Base-by-base conservation (phyloP, 2,329 filamentous ascomycete species). In the Stagonosporopsis vannaccii region DNA sequence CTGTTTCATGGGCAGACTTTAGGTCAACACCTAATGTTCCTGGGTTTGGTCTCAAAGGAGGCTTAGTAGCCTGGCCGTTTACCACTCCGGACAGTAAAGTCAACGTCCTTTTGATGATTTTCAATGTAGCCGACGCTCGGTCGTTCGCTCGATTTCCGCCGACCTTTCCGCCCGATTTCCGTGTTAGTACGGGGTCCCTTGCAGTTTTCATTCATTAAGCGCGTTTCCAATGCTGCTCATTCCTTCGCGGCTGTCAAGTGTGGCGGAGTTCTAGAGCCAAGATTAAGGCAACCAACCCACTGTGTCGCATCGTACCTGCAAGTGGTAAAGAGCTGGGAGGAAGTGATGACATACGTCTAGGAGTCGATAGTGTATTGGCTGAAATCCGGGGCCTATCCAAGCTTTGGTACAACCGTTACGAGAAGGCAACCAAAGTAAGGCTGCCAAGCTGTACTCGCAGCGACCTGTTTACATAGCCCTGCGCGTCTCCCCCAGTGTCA, bases 1-100 rank as follows among this genome's bases (percentile, higher is more conserved):
- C 8, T 19, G 19, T n/a, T 2, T 19, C 2, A 12, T 7, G 9
- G 33, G 17, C 33, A 36, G 45, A 93, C 93, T 13, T 30, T 30
- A 30, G 28, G 4, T 11, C 11, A 12, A 4, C 28, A 30, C 9
- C 13, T 12, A 30, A 30, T 8, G 28, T 8, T 30, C 28, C 28
- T 13, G 28, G 28, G 8, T 4, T 4, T 13, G 28, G 28, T 11
- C 12, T 13, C 28, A 30, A n/a, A 32, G 30, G 4, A 32, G 15
- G 30, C 30, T 32, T 32, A n/a, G 3, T 32, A n/a, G 15, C 13
- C 30, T n/a, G n/a, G n/a, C n/a, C n/a, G n/a, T 32, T n/a, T 32
- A 4, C 12, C 30, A 7, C n/a, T n/a, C 30, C 30, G 13, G n/a
- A 32, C 30, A 32, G 4, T n/a, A n/a, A 32, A 13, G 30, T n/a